Conservation (phyloP, 2,329 filamentous ascomycete species). For the Graphilbum ipis-grandicollis region DNA sequence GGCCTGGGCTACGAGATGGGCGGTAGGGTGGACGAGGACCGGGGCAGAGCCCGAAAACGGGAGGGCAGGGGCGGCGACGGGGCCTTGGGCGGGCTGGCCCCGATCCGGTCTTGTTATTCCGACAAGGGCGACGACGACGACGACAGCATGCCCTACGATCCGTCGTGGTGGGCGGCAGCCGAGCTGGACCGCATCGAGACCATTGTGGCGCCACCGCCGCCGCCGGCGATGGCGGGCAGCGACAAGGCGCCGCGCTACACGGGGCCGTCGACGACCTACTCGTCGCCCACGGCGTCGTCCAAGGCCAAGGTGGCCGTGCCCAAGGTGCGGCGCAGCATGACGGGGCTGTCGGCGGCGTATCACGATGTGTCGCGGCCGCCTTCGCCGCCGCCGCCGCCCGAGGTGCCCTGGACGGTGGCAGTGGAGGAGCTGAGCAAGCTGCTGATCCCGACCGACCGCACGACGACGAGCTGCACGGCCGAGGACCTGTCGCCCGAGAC, state of each 20-base stretch:
- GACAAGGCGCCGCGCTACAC: slow-evolving; percentile 39
- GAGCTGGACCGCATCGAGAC: slow-evolving; percentile 55
- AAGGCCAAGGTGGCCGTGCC: slow-evolving; percentile 56
- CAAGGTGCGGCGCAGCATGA: slow-evolving; percentile 46
- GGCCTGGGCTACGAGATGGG: slow-evolving; percentile 43
- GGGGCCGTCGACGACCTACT: slow-evolving; percentile 53
- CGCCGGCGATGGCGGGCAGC: slow-evolving; percentile 30
- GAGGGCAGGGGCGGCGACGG: neutral
- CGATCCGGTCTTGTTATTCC: too few species aligned
- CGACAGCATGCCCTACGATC: slow-evolving; percentile 35
- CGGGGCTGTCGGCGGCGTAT: slow-evolving; percentile 27
- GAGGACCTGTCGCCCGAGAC: slow-evolving; percentile 65
- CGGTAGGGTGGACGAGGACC: neutral
- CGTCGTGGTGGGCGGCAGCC: slow-evolving; percentile 51
- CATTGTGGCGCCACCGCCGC: slow-evolving; percentile 27
- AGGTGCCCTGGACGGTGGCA: slow-evolving; percentile 75
- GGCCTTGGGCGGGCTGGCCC: neutral
- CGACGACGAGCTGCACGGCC: slow-evolving; percentile 57
- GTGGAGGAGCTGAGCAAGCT: slow-evolving; percentile 67
- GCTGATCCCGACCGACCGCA: slow-evolving; percentile 58
- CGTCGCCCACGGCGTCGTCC: slow-evolving; percentile 75
- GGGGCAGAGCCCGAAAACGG: neutral
- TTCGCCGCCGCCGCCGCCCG: slow-evolving; percentile 57
- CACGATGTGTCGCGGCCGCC: slow-evolving; percentile 24
- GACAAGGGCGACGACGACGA: too few species aligned